These are phyloP conservation scores for Davidsoniella eucalypti DNA, from an alignment of 2,329 filamentous ascomycete species.

Conservation along the genomic window DNA sequence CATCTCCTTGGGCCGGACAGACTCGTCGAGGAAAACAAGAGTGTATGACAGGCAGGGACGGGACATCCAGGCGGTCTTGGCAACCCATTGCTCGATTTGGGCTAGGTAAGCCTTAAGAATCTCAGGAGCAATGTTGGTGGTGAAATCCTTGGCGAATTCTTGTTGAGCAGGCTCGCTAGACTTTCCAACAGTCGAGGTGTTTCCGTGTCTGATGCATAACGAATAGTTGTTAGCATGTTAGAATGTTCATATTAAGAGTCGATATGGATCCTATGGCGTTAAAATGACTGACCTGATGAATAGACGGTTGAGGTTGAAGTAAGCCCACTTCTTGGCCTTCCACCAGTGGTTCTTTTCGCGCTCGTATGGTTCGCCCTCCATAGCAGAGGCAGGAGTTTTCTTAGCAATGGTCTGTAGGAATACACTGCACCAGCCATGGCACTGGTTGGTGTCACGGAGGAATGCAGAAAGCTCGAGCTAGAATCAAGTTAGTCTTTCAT, in stretches of 20 bases:
- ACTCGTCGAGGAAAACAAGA: constrained; percentile 89
- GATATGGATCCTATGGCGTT: neutral
- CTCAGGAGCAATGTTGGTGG: constrained; percentile 79
- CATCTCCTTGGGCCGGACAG: constrained; percentile 92
- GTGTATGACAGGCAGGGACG: constrained; percentile 87
- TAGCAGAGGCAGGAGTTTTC: constrained; percentile 58
- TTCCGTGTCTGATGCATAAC: constrained; percentile 57
- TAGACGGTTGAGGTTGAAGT: constrained; percentile 89
- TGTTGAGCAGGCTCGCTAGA: constrained; percentile 47
- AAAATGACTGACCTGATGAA: constrained; percentile 61
- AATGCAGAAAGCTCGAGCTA: constrained; percentile 74
- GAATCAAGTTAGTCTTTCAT: constrained; percentile 7
- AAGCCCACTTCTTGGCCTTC: constrained; percentile 99
- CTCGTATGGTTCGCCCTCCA: constrained; percentile 66
- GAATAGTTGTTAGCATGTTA: neutral
- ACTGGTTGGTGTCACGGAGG: constrained; percentile 63
- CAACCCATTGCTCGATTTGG: constrained; percentile 95
- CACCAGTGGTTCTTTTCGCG: constrained; percentile 95
- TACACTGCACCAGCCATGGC: constrained; percentile 90
- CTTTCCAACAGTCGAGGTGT: constrained; percentile 60
- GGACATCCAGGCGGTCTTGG: constrained; percentile 87
- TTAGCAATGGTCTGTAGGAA: constrained; percentile 86
- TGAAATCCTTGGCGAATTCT: constrained; percentile 80
- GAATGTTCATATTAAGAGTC: neutral
- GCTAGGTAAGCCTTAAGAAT: constrained; percentile 88